Conservation (phyloP, 2,329 filamentous ascomycete genomes). For the Colletotrichum tropicicola region DNA sequence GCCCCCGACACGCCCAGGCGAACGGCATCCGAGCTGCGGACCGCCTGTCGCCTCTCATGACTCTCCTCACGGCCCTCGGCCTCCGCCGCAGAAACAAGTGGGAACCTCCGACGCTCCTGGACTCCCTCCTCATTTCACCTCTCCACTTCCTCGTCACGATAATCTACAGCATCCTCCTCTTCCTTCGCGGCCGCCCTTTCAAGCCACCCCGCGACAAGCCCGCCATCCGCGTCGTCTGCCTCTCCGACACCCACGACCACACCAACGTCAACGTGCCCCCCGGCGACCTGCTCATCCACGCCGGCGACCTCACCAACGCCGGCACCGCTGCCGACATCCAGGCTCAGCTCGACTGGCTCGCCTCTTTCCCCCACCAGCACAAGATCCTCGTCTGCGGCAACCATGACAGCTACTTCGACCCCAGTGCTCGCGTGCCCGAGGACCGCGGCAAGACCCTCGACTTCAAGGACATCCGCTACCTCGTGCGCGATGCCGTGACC, state of each 20-base stretch:
- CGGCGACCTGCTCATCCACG: slow-evolving; percentile 89
- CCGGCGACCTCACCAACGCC: slow-evolving; percentile 82
- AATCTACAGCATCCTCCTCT: slow-evolving; percentile 71
- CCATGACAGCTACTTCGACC: slow-evolving; percentile 88
- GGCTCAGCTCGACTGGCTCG: slow-evolving; percentile 85
- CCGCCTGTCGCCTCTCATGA: slow-evolving; percentile 44
- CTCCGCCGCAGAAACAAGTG: slow-evolving; percentile 57
- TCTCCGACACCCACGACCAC: slow-evolving; percentile 87
- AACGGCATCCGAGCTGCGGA: background rate
- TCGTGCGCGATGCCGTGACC: slow-evolving; percentile 74
- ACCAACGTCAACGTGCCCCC: slow-evolving; percentile 68
- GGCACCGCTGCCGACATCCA: slow-evolving; percentile 81
- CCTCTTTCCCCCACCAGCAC: slow-evolving; percentile 75
- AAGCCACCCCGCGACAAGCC: slow-evolving; percentile 61
- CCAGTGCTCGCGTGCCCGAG: slow-evolving; percentile 63
- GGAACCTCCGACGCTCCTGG: slow-evolving; percentile 63
- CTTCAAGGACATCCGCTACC: slow-evolving; percentile 76
- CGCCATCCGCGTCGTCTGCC: slow-evolving; percentile 81
- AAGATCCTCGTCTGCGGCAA: slow-evolving; percentile 90
- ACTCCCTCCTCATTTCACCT: slow-evolving; percentile 74
- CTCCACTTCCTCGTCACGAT: slow-evolving; percentile 69
- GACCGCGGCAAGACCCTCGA: slow-evolving; percentile 68
- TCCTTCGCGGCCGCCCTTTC: slow-evolving; percentile 73
- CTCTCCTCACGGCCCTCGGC: slow-evolving; percentile 53
- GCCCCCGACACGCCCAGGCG: background rate